These are phyloP conservation scores for carrot (Daucus carota) DNA, from an alignment of 129 eudicot genomes.

Conservation along the genomic window DH1_v3.0 NC_030384.2:24479001-24479500, in stretches of 20 bases:
- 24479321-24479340: too few relatives aligned
- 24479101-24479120: not conserved
- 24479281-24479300: too few relatives aligned
- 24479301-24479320: too few relatives aligned
- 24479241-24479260: too few relatives aligned
- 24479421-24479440: not conserved
- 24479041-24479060: constrained; percentile 95
- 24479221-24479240: too few relatives aligned
- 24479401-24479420: not conserved
- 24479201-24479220: too few relatives aligned
- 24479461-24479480: not conserved
- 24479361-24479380: not conserved
- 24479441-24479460: not conserved
- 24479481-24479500: too few relatives aligned
- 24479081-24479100: not conserved
- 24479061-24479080: not conserved
- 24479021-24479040: constrained; percentile 99
- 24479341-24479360: too few relatives aligned
- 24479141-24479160: too few relatives aligned
- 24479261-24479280: too few relatives aligned
- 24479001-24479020: constrained; percentile 65
- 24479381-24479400: not conserved
- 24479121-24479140: not conserved
- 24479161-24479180: too few relatives aligned
- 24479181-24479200: too few relatives aligned